Base-by-base conservation (phyloP, 2,329 filamentous ascomycete species). In the Talaromyces sp. region DNA sequence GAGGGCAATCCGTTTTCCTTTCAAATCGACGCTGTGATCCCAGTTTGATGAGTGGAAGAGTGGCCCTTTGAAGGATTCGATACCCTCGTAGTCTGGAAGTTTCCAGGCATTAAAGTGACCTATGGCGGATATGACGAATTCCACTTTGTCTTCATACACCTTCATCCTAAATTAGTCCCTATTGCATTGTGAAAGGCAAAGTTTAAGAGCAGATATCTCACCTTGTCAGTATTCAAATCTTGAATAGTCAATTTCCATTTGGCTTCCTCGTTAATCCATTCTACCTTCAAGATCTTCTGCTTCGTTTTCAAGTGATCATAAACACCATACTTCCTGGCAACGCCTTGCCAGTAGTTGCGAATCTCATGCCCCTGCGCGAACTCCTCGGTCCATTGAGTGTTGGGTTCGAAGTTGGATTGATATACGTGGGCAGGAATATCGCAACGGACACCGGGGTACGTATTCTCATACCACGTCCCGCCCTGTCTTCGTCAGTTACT, bases 391-490 rank as follows among this genome's bases (percentile, higher is more conserved):
- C 90, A 92, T 68, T 90, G 81, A 0, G 83, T 84, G 64, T 91
- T 91, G 0, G 88, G 87, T 7, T 82, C 81, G 72, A 90, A 91
- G 0, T 86, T 87, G 8, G 84, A 85, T 71, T 91, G 88, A 70
- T 92, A 92, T 22, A 88, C 87, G 72, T 90, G 87, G 0, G 88
- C 84, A 0, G 89, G 87, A 14, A 91, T 85, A 72, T 91, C 88
- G 69, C 89, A 91, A 48, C 87, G 79, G 0, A 89, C 86, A 1
- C 87, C 88, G 0, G 87, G 87, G 67, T 90, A 90, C 3, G 75
- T 77, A 62, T 82, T 83, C 63, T 82, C 78, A 67, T 78, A 69
- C 76, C 80, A 83, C 45, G 79, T 82, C 14, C 82, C 82, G 47
- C 80, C 81, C 79, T 81, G 65, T 1, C 16, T n/a, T 22, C 19